phyloP scores from a whole-genome alignment of 129 eudicot species.

The Lactuca saligna region DNA sequence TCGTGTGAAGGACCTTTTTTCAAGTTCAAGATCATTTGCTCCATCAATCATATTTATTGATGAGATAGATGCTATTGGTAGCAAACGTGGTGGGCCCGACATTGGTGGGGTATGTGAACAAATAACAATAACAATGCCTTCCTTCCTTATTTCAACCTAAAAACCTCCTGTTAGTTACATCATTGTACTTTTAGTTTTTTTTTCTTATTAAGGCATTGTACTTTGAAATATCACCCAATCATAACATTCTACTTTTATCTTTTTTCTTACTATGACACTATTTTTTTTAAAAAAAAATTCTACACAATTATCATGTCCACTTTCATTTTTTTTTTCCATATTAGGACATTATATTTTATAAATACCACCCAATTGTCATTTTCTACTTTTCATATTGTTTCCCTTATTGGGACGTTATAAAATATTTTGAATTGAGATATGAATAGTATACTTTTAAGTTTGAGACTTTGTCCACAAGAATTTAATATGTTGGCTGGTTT shows the following conservation, averaged over 20 bases:
- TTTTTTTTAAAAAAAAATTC: too few relatives aligned
- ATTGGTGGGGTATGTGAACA: constrained; percentile 76
- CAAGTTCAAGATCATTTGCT: constrained; percentile 80
- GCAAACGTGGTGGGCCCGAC: constrained; percentile 99
- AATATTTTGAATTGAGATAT: too few relatives aligned
- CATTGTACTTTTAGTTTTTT: not conserved
- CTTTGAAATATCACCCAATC: not conserved
- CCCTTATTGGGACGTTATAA: not conserved
- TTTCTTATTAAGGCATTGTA: not conserved
- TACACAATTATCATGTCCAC: too few relatives aligned
- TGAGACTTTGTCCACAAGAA: too few relatives aligned
- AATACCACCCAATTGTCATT: not conserved
- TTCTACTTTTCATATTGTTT: not conserved
- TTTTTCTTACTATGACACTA: too few relatives aligned
- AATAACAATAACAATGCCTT: not conserved
- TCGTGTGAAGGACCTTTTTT: constrained; percentile 93
- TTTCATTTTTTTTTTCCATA: not conserved
- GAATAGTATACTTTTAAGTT: too few relatives aligned
- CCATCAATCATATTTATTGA: constrained; percentile 96
- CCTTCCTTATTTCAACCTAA: constrained; percentile 22
- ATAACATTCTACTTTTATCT: too few relatives aligned
- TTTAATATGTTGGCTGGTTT: too few relatives aligned
- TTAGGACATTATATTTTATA: too few relatives aligned
- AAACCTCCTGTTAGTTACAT: not conserved
- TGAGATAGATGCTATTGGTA: constrained; percentile 97